A percentile compares a stretch with the other conserved stretches of the same genome.
These are phyloP conservation scores for Clarkia xantiana DNA, from an alignment of 345 rosid species.

Conservation along the genomic window DNA sequence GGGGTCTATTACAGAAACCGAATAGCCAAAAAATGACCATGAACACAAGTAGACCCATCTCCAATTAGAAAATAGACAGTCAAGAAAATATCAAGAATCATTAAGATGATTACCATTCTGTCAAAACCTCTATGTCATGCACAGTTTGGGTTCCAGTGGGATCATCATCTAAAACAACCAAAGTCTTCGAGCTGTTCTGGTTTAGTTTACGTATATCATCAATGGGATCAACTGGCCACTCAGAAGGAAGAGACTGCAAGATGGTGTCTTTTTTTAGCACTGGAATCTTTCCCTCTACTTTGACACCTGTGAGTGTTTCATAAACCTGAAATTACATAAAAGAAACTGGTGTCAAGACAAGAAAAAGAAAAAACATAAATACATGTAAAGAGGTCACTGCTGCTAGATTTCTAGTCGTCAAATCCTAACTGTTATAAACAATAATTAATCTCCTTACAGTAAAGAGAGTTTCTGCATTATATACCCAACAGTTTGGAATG, in stretches of 20 bases:
- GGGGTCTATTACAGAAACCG: too few relatives aligned
- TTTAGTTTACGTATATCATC: slow-evolving; percentile 50
- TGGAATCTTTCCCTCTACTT: slow-evolving; percentile 76
- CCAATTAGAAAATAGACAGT: too few relatives aligned
- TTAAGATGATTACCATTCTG: slow-evolving; percentile 65
- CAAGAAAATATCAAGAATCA: neutral
- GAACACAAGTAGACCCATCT: too few relatives aligned
- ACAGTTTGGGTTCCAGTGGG: slow-evolving; percentile 99
- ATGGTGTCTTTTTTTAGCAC: slow-evolving; percentile 49
- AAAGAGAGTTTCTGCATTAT: neutral
- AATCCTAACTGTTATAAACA: neutral
- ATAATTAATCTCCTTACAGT: neutral
- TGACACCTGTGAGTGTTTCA: slow-evolving; percentile 67
- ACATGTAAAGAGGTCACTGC: too few relatives aligned
- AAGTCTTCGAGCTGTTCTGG: slow-evolving; percentile 44
- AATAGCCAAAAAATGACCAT: too few relatives aligned
- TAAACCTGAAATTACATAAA: slow-evolving; percentile 39
- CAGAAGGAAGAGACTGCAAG: slow-evolving; percentile 64
- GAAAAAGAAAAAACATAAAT: neutral
- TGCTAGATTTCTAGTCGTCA: too few relatives aligned
- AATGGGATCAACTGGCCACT: slow-evolving; percentile 72
- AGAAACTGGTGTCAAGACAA: slow-evolving; percentile 1
- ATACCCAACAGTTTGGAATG: neutral
- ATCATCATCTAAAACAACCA: slow-evolving; percentile 95
- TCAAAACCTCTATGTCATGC: slow-evolving; percentile 84